Conservation (phyloP, 23 red algal genomes). For the Gracilaria gracilis region DNA sequence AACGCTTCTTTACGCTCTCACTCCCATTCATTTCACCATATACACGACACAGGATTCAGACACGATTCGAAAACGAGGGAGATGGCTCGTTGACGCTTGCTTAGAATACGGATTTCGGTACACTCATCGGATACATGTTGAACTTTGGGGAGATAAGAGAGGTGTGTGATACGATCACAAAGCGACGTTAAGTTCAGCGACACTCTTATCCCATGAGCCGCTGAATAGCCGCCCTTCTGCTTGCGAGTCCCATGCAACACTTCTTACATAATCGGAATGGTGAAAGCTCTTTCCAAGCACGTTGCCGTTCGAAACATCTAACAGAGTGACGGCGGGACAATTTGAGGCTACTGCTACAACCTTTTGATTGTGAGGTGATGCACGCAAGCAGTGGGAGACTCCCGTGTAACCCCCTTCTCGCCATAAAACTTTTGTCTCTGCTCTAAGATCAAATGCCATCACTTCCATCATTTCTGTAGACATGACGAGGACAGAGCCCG, state of each 20-base stretch:
- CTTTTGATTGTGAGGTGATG: conserved; percentile 41
- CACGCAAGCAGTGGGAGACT: conserved; percentile 56
- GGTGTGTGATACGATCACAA: conserved; percentile 78
- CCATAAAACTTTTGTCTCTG: conserved; percentile 53
- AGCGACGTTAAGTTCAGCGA: conserved; percentile 67
- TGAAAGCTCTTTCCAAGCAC: conserved; percentile 56
- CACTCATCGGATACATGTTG: conserved; percentile 92
- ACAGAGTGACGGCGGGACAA: conserved; percentile 70
- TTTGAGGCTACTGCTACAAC: conserved; percentile 76
- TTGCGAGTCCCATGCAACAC: conserved; percentile 80
- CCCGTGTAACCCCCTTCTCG: conserved; percentile 55
- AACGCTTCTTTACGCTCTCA: not conserved
- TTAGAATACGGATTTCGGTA: conserved; percentile 84
- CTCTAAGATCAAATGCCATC: conserved; percentile 74
- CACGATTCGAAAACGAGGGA: conserved; percentile 66
- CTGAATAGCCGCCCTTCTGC: conserved; percentile 59
- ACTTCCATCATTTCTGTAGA: conserved; percentile 82
- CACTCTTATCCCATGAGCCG: conserved; percentile 86
- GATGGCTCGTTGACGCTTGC: conserved; percentile 84
- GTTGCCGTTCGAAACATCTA: conserved; percentile 55
- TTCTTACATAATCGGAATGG: conserved; percentile 86
- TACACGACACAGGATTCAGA: conserved; percentile 52
- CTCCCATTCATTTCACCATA: not conserved
- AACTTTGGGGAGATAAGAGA: conserved; percentile 91
- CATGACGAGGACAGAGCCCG: conserved; percentile 55